phyloP scores from a whole-genome alignment of 176 grass and related monocot species.

The Urochloa ruziziensis region DNA sequence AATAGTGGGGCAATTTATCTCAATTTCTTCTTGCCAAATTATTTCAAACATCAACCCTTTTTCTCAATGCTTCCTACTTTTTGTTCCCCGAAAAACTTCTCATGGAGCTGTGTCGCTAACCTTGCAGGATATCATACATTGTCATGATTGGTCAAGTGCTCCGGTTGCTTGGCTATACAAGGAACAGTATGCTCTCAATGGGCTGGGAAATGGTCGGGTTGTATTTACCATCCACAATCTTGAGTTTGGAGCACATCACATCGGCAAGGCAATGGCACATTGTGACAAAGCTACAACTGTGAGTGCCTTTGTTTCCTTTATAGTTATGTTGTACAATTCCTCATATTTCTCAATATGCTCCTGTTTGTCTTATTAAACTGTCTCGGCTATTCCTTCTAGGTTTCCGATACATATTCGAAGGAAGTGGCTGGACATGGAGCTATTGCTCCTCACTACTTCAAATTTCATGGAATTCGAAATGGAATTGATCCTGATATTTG shows the following conservation, averaged over 20 bases:
- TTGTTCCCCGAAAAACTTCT: background rate
- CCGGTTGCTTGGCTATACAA: conserved; percentile 94
- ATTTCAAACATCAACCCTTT: background rate
- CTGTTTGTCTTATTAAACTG: conserved; percentile 2
- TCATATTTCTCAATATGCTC: background rate
- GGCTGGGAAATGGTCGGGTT: conserved; percentile 64
- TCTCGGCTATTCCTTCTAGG: conserved; percentile 47
- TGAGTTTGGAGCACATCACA: conserved; percentile 87
- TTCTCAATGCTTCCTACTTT: background rate
- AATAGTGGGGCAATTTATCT: background rate
- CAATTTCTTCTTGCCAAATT: background rate
- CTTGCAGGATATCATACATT: conserved; percentile 93
- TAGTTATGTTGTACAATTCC: background rate
- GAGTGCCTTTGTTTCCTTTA: conserved; percentile 34
- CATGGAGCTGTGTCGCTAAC: background rate
- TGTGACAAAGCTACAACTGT: conserved; percentile 97
- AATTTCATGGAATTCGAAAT: conserved; percentile 78
- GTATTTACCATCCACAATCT: conserved; percentile 98
- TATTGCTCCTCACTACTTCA: conserved; percentile 80
- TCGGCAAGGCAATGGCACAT: conserved; percentile 70
- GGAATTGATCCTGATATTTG: conserved; percentile 83
- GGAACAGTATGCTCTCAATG: conserved; percentile 71
- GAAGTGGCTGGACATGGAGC: conserved; percentile 80
- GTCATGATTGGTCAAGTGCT: conserved; percentile 99
- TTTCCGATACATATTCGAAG: conserved; percentile 80